phyloP scores from a whole-genome alignment of 495 filamentous ascomycete species.

The Talaromyces thailandensis region DNA sequence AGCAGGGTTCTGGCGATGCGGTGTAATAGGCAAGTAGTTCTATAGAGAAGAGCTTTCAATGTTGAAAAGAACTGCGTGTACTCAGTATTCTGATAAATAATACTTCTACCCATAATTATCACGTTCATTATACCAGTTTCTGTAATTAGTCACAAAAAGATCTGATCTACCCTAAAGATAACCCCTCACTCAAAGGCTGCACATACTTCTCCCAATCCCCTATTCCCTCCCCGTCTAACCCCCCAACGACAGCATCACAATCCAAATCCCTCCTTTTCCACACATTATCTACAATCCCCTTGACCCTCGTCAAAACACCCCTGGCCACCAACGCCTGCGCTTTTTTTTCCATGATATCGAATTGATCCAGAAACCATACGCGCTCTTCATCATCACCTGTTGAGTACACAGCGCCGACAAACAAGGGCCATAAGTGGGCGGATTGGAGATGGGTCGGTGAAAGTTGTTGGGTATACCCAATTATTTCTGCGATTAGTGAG shows the following conservation, averaged over 20 bases:
- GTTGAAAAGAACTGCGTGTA: no score
- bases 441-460: slow-evolving; percentile 5
- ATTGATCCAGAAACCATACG: slow-evolving; percentile 5
- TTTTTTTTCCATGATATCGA: neutral
- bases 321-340: slow-evolving; percentile 2
- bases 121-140: no score
- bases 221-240: neutral
- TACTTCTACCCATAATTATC: no score
- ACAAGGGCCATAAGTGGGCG: slow-evolving; percentile 1
- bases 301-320: neutral
- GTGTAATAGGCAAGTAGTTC: neutral
- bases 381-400: slow-evolving; percentile 6
- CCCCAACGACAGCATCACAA: neutral
- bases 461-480: neutral
- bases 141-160: no score
- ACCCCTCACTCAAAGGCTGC: slow-evolving; percentile 7
- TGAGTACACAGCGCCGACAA: slow-evolving; percentile 5
- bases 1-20: neutral
- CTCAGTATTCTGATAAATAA: neutral
- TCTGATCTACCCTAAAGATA: neutral
- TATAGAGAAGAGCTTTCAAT: neutral
- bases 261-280: slow-evolving; percentile 7
- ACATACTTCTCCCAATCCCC: slow-evolving; percentile 8
- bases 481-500: neutral
- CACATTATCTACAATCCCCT: slow-evolving; percentile 2